phyloP scores from a whole-genome alignment of 306 rosid genomes.

The Chamaecrista fasciculata region DNA sequence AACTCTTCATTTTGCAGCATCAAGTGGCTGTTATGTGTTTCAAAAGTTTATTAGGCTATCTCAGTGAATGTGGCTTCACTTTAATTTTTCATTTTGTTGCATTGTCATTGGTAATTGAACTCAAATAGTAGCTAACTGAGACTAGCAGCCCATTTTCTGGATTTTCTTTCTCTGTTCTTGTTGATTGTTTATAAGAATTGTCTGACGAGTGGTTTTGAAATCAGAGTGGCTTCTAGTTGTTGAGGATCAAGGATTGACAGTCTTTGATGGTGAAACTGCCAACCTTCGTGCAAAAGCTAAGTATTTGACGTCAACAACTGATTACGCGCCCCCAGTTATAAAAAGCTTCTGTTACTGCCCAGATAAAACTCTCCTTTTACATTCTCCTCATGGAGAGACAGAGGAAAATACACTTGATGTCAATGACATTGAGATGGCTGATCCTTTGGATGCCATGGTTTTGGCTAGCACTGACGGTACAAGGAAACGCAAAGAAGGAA shows the following conservation, averaged over 20 bases:
- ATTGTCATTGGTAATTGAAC: constrained; percentile 27
- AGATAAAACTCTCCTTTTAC: constrained; percentile 24
- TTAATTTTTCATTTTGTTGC: constrained; percentile 10
- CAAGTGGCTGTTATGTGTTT: constrained; percentile 12
- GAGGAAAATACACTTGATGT: constrained; percentile 33
- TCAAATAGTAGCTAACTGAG: constrained; percentile 26
- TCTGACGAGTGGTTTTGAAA: constrained; percentile 23
- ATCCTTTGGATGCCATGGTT: constrained; percentile 38
- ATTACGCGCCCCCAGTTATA: constrained; percentile 33
- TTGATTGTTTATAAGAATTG: background rate
- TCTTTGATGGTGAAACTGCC: constrained; percentile 46
- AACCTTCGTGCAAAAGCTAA: constrained; percentile 49
- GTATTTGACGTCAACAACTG: constrained; percentile 43
- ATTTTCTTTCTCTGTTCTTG: background rate
- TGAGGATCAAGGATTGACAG: constrained; percentile 57
- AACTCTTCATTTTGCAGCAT: constrained; percentile 20
- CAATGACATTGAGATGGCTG: constrained; percentile 63
- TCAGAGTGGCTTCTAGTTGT: constrained; percentile 72
- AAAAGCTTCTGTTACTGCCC: constrained; percentile 30
- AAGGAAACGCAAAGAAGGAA: constrained; percentile 69
- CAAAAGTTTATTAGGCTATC: constrained; percentile 27
- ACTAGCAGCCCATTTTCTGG: constrained; percentile 26
- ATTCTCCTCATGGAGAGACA: constrained; percentile 24
- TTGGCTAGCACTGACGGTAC: constrained; percentile 36
- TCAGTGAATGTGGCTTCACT: constrained; percentile 19